phyloP scores from a whole-genome alignment of 306 rosid genomes.

The Herpetospermum pedunculosum region DNA sequence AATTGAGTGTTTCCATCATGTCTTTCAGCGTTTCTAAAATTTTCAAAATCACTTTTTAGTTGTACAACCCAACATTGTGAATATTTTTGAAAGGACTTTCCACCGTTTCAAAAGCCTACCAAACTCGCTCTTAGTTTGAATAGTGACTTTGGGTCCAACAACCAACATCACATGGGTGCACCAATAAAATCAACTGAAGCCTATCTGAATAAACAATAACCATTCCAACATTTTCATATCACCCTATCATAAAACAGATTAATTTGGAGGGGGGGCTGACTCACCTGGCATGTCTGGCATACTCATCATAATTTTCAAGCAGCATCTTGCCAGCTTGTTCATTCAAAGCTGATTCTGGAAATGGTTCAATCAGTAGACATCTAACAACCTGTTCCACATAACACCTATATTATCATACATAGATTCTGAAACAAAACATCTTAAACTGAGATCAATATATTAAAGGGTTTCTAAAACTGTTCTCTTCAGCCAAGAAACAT shows the following conservation, averaged over 20 bases:
- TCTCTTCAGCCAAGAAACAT: neutral
- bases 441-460: slow-evolving; percentile 3
- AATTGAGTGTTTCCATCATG: neutral
- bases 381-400: slow-evolving; percentile 69
- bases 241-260: neutral
- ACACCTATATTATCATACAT: neutral
- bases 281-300: slow-evolving; percentile 96
- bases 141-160: neutral
- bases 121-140: neutral
- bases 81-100: neutral
- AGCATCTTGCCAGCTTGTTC: slow-evolving; percentile 94
- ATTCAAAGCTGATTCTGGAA: slow-evolving; percentile 95
- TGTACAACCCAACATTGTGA: neutral
- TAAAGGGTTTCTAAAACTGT: neutral
- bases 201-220: neutral
- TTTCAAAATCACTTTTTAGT: neutral
- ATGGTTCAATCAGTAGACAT: slow-evolving; percentile 96
- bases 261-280: slow-evolving; percentile 10
- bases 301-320: slow-evolving; percentile 87
- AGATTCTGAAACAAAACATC: neutral
- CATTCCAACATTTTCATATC: neutral
- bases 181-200: neutral
- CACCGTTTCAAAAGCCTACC: neutral
- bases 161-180: neutral
- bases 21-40: neutral